Conservation (phyloP, 768 basidiomycete species). For the Pisolithus tinctorius region DNA sequence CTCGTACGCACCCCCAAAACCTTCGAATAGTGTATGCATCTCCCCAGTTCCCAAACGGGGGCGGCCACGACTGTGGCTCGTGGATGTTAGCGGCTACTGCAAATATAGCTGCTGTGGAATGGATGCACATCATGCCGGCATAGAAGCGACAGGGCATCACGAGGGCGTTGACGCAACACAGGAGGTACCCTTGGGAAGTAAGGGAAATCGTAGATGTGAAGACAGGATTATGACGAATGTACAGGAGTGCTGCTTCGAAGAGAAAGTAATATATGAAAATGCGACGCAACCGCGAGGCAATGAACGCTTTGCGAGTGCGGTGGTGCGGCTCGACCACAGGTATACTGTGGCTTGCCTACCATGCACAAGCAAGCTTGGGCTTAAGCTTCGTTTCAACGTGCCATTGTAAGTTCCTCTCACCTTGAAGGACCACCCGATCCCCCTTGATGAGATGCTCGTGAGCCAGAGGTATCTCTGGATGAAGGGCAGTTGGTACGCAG, state of each 20-base stretch:
- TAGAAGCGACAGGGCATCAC: not conserved
- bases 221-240: constrained; percentile 1
- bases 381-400: not conserved
- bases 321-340: not conserved
- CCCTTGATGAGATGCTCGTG: not conserved
- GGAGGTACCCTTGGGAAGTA: not conserved
- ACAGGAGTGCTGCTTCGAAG: not conserved
- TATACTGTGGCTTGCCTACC: not conserved
- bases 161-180: not conserved
- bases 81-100: not conserved
- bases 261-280: not conserved
- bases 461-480: not conserved
- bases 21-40: not conserved
- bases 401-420: not conserved
- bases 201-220: not conserved
- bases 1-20: not conserved
- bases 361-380: not conserved
- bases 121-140: not conserved
- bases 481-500: not conserved
- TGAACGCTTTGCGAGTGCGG: not conserved
- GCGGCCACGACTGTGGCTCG: not conserved
- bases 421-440: not conserved
- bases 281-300: not conserved
- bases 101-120: not conserved
- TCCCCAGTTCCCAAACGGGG: not conserved